A percentile compares a stretch with the other conserved stretches of the same genome.
These are phyloP conservation scores for Tricholoma matsutake DNA, from an alignment of 768 basidiomycete genomes.

Conservation along the genomic window DNA sequence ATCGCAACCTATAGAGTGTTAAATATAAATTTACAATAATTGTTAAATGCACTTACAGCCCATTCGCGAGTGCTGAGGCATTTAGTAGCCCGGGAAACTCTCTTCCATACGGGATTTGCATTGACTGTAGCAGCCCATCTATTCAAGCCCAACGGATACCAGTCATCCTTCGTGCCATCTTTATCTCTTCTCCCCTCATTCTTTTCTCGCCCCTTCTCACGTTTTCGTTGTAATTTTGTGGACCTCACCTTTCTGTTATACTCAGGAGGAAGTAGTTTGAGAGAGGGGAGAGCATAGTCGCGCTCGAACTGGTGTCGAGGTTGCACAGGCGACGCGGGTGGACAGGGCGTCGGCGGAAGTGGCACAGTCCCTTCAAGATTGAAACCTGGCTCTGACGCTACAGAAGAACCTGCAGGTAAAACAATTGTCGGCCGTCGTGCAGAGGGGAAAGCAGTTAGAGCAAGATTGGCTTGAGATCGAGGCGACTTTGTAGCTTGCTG, in stretches of 20 bases:
- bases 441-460: not conserved
- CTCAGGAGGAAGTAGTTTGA: conserved; percentile 53
- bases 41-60: conserved; percentile 53
- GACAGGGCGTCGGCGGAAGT: conserved; percentile 6
- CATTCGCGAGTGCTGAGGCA: conserved; percentile 80
- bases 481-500: not conserved
- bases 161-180: conserved; percentile 47
- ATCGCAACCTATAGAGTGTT: conserved; percentile 61
- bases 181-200: conserved; percentile 41
- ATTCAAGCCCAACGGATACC: conserved; percentile 59
- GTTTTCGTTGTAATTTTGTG: conserved; percentile 30
- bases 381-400: conserved; percentile 5
- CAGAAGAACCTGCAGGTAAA: conserved; percentile 6
- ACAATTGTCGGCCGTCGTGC: conserved; percentile 10
- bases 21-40: not conserved
- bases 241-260: conserved; percentile 39
- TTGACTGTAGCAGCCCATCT: conserved; percentile 73
- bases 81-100: conserved; percentile 67
- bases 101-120: conserved; percentile 75
- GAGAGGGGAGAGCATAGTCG: conserved; percentile 52
- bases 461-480: not conserved
- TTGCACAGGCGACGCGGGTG: conserved; percentile 17
- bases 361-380: conserved; percentile 7
- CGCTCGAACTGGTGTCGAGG: conserved; percentile 40
- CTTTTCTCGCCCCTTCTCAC: conserved; percentile 48